These are phyloP conservation scores for Heliamphora exappendiculata DNA, from an alignment of 148 eudicot species.

Conservation along the genomic window DNA sequence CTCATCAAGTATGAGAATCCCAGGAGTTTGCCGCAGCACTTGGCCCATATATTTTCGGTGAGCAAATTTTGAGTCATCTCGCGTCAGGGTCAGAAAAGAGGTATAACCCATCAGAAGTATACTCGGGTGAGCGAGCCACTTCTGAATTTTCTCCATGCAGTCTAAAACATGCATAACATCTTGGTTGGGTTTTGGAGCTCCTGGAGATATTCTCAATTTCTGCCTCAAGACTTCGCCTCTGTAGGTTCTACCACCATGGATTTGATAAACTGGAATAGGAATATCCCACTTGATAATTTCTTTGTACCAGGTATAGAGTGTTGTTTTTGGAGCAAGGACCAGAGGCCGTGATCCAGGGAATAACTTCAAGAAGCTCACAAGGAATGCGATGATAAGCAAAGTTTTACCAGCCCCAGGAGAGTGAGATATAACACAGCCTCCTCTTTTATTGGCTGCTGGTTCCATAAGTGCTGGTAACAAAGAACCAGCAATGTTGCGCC, in stretches of 20 bases:
- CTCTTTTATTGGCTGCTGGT: constrained; percentile 51
- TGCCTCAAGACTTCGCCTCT: constrained; percentile 69
- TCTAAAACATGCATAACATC: constrained; percentile 95
- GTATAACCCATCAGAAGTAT: constrained; percentile 98
- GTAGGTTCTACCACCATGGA: constrained; percentile 88
- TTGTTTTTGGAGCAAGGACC: constrained; percentile 98
- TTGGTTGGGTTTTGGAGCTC: constrained; percentile 65
- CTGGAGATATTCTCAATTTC: constrained; percentile 37
- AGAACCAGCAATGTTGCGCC: constrained; percentile 93
- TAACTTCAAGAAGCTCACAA: constrained; percentile 80
- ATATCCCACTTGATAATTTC: constrained; percentile 93
- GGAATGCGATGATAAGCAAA: constrained; percentile 79
- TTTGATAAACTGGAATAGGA: constrained; percentile 94
- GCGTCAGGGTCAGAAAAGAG: constrained; percentile 74
- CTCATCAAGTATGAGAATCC: constrained; percentile 81
- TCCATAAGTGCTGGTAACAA: constrained; percentile 72
- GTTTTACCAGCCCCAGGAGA: constrained; percentile 98
- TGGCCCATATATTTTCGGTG: constrained; percentile 88
- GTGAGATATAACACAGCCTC: constrained; percentile 96
- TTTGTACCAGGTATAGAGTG: constrained; percentile 95
- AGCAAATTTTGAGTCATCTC: constrained; percentile 86
- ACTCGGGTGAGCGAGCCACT: constrained; percentile 95
- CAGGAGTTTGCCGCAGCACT: constrained; percentile 77
- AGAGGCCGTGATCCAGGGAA: constrained; percentile 92
- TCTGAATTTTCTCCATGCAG: constrained; percentile 85